These are phyloP conservation scores for Trapa incisa DNA, from an alignment of 345 rosid genomes.

Conservation along the genomic window DNA sequence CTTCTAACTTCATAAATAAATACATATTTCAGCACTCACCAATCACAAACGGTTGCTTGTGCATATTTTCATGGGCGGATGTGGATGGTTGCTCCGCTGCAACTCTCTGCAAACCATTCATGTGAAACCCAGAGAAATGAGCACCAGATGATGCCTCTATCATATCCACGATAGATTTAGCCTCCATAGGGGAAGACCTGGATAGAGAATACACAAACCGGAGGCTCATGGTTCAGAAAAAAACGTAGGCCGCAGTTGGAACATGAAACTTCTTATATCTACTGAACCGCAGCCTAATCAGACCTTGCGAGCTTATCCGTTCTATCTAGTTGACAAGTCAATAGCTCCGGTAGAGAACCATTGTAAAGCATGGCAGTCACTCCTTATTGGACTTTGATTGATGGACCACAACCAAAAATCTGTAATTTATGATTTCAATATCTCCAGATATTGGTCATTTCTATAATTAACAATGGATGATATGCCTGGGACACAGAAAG, in stretches of 20 bases:
- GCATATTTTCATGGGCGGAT: conserved; percentile 37
- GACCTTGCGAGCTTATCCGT: neutral
- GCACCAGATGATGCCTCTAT: conserved; percentile 72
- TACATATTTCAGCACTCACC: conserved; percentile 22
- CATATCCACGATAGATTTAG: conserved; percentile 69
- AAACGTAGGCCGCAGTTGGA: neutral
- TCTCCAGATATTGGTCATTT: neutral
- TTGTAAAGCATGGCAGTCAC: neutral
- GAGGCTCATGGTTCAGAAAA: conserved; percentile 5
- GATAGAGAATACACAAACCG: conserved; percentile 8
- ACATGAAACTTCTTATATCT: neutral
- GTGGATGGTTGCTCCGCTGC: conserved; percentile 33
- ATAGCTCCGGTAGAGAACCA: neutral
- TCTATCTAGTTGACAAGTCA: neutral
- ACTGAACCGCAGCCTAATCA: neutral
- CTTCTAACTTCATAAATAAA: neutral
- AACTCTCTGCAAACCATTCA: conserved; percentile 44
- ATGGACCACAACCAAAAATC: neutral
- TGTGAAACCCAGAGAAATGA: conserved; percentile 84
- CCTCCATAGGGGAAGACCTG: conserved; percentile 32
- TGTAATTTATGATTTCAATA: neutral
- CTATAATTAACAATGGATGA: neutral
- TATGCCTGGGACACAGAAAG: neutral
- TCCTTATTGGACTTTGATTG: neutral
- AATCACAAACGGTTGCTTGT: conserved; percentile 81